phyloP scores from a whole-genome alignment of 352 stramenopile species.

The Pythium volutum region DNA sequence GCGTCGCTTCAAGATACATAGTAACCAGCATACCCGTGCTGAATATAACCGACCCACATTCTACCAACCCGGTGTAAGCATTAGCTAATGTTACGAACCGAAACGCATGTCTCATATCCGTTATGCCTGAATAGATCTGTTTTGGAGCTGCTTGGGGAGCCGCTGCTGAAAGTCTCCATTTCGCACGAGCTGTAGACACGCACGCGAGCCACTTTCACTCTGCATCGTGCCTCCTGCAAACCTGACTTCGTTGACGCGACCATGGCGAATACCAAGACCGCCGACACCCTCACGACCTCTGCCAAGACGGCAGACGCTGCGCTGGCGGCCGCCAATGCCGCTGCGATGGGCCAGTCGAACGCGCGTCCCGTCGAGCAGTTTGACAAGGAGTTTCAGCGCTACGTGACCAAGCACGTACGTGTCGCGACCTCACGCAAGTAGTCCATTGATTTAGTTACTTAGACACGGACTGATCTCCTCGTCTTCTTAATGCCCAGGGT shows the following conservation, averaged over 20 bases:
- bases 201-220: background rate
- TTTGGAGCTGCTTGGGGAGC: background rate
- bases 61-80: too few relatives aligned
- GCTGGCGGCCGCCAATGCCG: background rate
- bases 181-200: background rate
- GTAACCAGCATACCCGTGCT: slow-evolving; percentile 26
- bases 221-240: too few relatives aligned
- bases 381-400: slow-evolving; percentile 83
- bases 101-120: slow-evolving; percentile 11
- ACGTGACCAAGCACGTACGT: slow-evolving; percentile 78
- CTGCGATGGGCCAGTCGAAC: background rate
- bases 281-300: background rate
- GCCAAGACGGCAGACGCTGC: background rate
- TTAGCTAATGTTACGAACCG: slow-evolving; percentile 18
- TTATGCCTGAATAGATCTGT: background rate
- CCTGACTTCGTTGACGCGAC: background rate
- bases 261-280: slow-evolving; percentile 1
- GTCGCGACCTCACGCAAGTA: background rate
- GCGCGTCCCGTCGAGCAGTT: slow-evolving; percentile 63
- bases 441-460: background rate
- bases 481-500: slow-evolving; percentile 26
- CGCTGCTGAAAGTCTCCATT: background rate
- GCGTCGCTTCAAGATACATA: slow-evolving; percentile 79
- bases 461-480: background rate
- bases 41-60: background rate